Conservation (phyloP, 371 early-diverging fungal species). For the Vairimorpha apis region DNA sequence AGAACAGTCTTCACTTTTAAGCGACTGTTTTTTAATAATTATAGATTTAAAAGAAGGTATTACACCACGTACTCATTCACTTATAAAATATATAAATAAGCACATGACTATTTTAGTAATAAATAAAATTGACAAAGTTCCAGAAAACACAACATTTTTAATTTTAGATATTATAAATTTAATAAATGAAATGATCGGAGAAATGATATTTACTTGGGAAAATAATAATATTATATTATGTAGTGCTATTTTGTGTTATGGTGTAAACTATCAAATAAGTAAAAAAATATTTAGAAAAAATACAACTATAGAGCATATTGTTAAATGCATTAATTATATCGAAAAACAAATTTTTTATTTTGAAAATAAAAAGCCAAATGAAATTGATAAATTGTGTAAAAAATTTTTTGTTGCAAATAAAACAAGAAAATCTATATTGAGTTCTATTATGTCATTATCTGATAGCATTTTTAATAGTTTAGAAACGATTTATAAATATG, state of each 20-base stretch:
- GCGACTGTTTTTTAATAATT: constrained; percentile 87
- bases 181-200: constrained; percentile 44
- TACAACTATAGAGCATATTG: constrained; percentile 37
- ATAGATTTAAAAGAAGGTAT: constrained; percentile 97
- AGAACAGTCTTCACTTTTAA: constrained; percentile 81
- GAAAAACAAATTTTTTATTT: constrained; percentile 33
- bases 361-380: constrained; percentile 39
- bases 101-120: constrained; percentile 82
- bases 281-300: constrained; percentile 12
- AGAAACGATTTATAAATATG: not conserved
- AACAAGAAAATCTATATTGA: constrained; percentile 44
- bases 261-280: constrained; percentile 39
- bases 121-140: constrained; percentile 87
- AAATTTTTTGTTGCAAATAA: constrained; percentile 29
- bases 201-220: constrained; percentile 54
- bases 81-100: constrained; percentile 66
- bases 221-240: constrained; percentile 58
- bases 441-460: constrained; percentile 36
- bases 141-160: constrained; percentile 6
- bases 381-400: constrained; percentile 32
- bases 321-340: constrained; percentile 36
- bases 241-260: constrained; percentile 48
- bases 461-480: constrained; percentile 45
- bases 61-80: constrained; percentile 59
- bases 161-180: constrained; percentile 19